Conservation (phyloP, 495 filamentous ascomycete genomes). For the Aspergillus funiculosus region DNA sequence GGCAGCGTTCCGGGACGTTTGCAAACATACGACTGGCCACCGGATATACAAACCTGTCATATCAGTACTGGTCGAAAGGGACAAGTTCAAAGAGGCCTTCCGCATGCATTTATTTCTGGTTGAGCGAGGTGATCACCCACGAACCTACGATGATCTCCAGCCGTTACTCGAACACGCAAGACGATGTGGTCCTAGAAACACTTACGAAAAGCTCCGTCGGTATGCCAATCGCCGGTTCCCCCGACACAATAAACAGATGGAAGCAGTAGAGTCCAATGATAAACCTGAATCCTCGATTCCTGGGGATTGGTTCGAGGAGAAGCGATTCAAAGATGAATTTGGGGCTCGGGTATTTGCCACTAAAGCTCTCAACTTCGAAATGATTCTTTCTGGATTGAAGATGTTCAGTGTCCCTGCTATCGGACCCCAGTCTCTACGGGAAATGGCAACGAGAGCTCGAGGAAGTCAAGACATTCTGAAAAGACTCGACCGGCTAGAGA, state of each 20-base stretch:
- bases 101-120: conserved; percentile 56
- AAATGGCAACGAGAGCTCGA: conserved; percentile 58
- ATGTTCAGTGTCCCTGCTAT: conserved; percentile 61
- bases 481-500: conserved; percentile 51
- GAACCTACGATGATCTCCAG: conserved; percentile 28
- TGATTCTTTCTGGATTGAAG: conserved; percentile 55
- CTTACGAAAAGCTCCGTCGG: conserved; percentile 20
- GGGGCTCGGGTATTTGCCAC: conserved; percentile 71
- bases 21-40: conserved; percentile 34
- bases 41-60: conserved; percentile 58
- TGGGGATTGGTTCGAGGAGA: conserved; percentile 19
- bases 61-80: conserved; percentile 46
- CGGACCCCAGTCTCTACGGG: conserved; percentile 65
- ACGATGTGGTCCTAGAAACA: conserved; percentile 24
- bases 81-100: conserved; percentile 44
- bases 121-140: conserved; percentile 46
- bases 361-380: conserved; percentile 56
- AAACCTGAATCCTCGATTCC: background rate
- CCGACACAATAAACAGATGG: too few relatives aligned
- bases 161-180: conserved; percentile 39
- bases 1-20: conserved; percentile 46
- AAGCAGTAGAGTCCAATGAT: background rate
- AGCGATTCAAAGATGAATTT: conserved; percentile 49
- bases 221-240: conserved; percentile 26
- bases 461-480: conserved; percentile 46